Base-by-base conservation (phyloP, 768 basidiomycete species). In the Mycena venus region DNA sequence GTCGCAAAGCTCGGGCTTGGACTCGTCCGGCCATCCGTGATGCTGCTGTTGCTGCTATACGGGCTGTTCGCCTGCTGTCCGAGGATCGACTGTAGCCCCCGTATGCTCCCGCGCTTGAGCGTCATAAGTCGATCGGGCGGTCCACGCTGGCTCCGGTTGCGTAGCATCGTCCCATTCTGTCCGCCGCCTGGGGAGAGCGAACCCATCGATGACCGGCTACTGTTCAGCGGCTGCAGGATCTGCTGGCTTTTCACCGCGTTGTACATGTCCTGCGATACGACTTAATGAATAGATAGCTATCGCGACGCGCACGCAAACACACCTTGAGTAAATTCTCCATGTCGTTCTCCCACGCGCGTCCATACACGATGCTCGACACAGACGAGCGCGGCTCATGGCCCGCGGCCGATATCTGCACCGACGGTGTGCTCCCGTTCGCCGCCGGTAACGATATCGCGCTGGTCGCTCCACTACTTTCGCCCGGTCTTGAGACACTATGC, bases 1-100 rank as follows among this genome's bases (percentile, higher is more conserved):
- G 96, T 96, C 2, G 96, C 93, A 80, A 94, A 96, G 82, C 96
- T 98, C 2, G 97, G 97, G 4, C 97, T 95, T 8, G 98, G 98
- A 81, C 97, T 98, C n/a, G 93, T 89, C 27, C 96, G 90, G 1
- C 98, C 96, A 79, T 97, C 95, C 5, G 47, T 49, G 70, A 94
- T 90, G 77, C 91, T 94, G 81, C 92, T 93, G 78, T 91, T 93
- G 78, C 93, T 95, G 78, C 95, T 95, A 79, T 96, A 96, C 9
- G 95, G 95, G 79, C 94, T 96, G 62, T 85, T 83, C n/a, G 89
- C 88, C n/a, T 86, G 80, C 72, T 91, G 94, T 21, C 88, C 88
- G 17, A 97, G 85, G 68, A 99, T 92, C 7, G 94, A 92, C 70
- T 95, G 94, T 61, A 96, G 84, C 1, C 97, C 96, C 23, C 97